A percentile compares a stretch with the other conserved stretches of the same genome.
Evolutionary conservation across 1,284 basidiomycete genomes (phyloP).

Genomic region (Boletus subluridellus): DNA sequence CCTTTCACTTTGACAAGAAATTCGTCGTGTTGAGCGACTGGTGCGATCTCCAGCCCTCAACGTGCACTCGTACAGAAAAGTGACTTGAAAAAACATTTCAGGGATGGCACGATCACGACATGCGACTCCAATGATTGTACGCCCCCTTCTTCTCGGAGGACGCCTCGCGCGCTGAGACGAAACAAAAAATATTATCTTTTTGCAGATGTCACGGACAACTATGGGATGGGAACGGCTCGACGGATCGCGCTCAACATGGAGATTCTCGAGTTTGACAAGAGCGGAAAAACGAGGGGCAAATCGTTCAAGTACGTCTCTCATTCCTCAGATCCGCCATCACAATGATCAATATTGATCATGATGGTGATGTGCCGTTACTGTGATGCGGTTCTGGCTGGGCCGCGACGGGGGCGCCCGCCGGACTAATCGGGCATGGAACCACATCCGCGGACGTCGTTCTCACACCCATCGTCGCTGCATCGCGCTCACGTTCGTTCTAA

Average conservation of each 20-base stretch:
- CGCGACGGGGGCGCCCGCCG: not conserved
- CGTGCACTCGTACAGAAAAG: not conserved
- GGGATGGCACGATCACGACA: slow-evolving; percentile 92
- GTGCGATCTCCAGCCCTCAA: slow-evolving; percentile 42
- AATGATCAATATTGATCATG: not conserved
- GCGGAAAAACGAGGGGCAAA: slow-evolving; percentile 33
- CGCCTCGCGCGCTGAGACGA: not conserved
- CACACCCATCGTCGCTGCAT: slow-evolving; percentile 4
- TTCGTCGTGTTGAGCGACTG: slow-evolving; percentile 89
- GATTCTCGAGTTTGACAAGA: slow-evolving; percentile 47
- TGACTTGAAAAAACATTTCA: slow-evolving; percentile 28
- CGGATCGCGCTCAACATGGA: slow-evolving; percentile 26
- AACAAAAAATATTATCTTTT: not conserved
- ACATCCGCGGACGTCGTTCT: slow-evolving; percentile 12
- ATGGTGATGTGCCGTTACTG: not conserved
- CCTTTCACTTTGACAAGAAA: slow-evolving; percentile 58
- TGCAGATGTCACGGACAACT: slow-evolving; percentile 69
- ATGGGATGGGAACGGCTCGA: slow-evolving; percentile 41
- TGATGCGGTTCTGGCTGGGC: not conserved
- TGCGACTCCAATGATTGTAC: slow-evolving; percentile 88
- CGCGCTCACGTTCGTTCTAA: slow-evolving; percentile 19
- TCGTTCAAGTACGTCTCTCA: slow-evolving; percentile 17
- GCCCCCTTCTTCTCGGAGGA: slow-evolving; percentile 21
- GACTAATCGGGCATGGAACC: not conserved
- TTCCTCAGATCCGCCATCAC: not conserved